Conservation (phyloP, 163 green algal species). For the Scenedesmus sp. region DNA sequence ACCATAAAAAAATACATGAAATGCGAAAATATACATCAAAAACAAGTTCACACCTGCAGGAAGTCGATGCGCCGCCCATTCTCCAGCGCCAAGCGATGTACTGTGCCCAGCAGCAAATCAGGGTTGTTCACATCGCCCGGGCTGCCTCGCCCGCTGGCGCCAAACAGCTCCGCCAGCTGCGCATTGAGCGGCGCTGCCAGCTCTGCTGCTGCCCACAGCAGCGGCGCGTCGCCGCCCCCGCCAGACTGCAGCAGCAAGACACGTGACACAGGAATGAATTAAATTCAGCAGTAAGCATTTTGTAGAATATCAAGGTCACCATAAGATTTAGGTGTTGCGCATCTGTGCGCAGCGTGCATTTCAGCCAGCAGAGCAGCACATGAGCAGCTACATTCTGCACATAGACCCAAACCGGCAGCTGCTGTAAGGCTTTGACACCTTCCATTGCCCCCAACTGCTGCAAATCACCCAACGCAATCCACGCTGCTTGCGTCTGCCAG, state of each 20-base stretch:
- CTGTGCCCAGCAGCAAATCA: constrained; percentile 36
- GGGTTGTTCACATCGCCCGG: constrained; percentile 40
- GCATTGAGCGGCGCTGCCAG: constrained; percentile 30
- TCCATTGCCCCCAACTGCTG: no score
- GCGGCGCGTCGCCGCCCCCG: constrained; percentile 12
- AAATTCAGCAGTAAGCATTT: not conserved
- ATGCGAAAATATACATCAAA: not conserved
- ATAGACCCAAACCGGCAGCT: no score
- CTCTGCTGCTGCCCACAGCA: constrained; percentile 43
- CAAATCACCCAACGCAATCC: not conserved
- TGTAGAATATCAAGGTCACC: not conserved
- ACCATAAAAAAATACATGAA: not conserved
- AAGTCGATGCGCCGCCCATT: constrained; percentile 36
- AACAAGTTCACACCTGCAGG: constrained; percentile 21
- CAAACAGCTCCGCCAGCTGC: constrained; percentile 36
- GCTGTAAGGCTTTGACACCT: no score
- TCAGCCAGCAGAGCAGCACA: not conserved
- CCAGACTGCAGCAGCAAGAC: not conserved
- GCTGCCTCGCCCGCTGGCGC: constrained; percentile 1
- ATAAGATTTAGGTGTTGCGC: no score
- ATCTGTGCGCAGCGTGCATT: no score
- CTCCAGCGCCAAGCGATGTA: constrained; percentile 37
- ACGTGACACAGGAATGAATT: not conserved
- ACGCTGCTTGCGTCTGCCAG: not conserved
- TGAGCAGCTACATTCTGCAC: no score